Conservation (phyloP, 176 grass and related monocot species). For the Juncus inflexus region DNA sequence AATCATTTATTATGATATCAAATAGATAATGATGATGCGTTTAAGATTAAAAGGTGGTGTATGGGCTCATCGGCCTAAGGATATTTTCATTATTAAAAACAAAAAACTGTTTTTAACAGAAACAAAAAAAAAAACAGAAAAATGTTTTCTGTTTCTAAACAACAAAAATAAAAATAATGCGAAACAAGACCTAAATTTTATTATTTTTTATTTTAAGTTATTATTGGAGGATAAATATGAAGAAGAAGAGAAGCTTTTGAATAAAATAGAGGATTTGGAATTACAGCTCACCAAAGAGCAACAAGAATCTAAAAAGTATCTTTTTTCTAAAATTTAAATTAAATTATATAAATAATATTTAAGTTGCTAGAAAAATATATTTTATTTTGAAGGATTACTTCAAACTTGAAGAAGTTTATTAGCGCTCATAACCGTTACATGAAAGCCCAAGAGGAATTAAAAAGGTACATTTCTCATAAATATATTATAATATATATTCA, state of each 20-base stretch:
- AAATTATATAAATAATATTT: background rate
- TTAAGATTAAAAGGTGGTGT: no score
- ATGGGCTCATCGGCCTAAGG: no score
- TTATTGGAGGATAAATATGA: constrained; percentile 51
- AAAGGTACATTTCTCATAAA: constrained; percentile 45
- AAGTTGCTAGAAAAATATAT: no score
- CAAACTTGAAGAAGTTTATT: constrained; percentile 65
- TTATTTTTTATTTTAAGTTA: constrained; percentile 29
- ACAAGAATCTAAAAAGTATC: constrained; percentile 58
- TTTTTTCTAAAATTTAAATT: constrained; percentile 18
- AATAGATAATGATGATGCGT: no score
- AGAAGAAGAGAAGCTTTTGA: constrained; percentile 52
- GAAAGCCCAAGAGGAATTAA: constrained; percentile 72
- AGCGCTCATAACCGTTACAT: constrained; percentile 62
- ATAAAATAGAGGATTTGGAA: constrained; percentile 60
- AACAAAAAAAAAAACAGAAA: no score
- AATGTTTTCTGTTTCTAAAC: no score
- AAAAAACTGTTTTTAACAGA: no score
- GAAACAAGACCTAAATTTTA: background rate
- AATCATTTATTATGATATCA: no score
- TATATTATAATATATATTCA: background rate
- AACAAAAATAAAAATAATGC: no score
- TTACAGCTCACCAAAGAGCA: constrained; percentile 50
- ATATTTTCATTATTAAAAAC: no score
- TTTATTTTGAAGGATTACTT: constrained; percentile 46